Conservation (phyloP, 176 grass and related monocot species). For the Echinochloa phyllopogon region DNA sequence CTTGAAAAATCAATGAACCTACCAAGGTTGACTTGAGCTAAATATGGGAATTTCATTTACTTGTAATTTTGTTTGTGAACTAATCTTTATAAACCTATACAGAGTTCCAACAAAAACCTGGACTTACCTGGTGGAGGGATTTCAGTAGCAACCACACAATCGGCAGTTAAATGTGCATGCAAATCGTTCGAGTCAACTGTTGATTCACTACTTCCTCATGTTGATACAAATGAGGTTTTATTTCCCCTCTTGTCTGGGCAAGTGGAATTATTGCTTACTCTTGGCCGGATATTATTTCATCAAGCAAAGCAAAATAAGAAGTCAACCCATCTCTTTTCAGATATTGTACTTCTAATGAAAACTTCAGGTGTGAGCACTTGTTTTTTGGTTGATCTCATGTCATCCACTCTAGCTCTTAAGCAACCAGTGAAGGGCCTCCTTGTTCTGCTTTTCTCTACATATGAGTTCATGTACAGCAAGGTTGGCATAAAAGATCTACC, state of each 20-base stretch:
- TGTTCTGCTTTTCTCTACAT: conserved; percentile 60
- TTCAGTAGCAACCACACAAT: conserved; percentile 52
- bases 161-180: conserved; percentile 61
- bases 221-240: conserved; percentile 54
- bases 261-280: conserved; percentile 68
- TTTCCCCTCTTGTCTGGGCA: conserved; percentile 66
- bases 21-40: conserved; percentile 7
- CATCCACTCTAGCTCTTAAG: conserved; percentile 54
- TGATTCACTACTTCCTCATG: conserved; percentile 56
- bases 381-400: conserved; percentile 65
- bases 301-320: conserved; percentile 49
- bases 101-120: conserved; percentile 48
- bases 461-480: conserved; percentile 54
- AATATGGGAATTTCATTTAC: conserved; percentile 5
- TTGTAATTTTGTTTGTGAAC: conserved; percentile 4
- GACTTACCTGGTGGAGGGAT: conserved; percentile 50
- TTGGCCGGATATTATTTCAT: conserved; percentile 53
- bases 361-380: conserved; percentile 53
- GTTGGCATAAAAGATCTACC: conserved; percentile 48
- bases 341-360: conserved; percentile 68
- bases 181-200: conserved; percentile 60
- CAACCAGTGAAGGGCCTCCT: conserved; percentile 74
- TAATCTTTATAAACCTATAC: conserved; percentile 25
- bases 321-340: conserved; percentile 29
- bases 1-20: conserved; percentile 8